Base-by-base conservation (phyloP, 1,284 basidiomycete genomes). In the Neonothopanus nambi region DNA sequence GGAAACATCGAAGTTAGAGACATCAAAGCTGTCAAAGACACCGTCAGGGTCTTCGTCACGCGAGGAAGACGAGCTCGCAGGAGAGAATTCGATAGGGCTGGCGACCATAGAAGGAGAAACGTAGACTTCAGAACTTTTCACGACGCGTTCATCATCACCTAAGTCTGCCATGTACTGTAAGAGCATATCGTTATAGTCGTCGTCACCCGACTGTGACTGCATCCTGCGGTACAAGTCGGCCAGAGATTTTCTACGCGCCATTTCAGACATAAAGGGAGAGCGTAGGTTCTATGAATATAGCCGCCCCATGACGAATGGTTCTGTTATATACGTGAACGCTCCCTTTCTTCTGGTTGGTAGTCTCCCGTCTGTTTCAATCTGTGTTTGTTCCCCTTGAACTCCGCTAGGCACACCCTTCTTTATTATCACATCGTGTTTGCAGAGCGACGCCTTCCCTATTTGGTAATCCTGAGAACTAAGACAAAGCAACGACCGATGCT, bases 341-440 rank as follows among this genome's bases (percentile, higher is more conserved):
- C 17, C 18, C 26, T 41, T 39, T 47, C 24, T 44, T 33, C 48
- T 41, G 51, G 56, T 33, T 33, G 13, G 30, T 33, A 33, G 56
- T 53, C 52, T 51, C 46, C 48, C 47, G 45, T 41, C 40, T 42
- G 41, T 41, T 44, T 52, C 30, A 33, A 33, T 28, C 26, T 28
- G 26, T 28, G 26, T 40, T 48, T 42, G 45, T 26, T 51, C 35
- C 43, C 48, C 51, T 55, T 54, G 40, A 58, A 58, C 53, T 59
- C 57, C 54, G 57, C 51, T 24, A 52, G 51, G 60, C 55, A 53
- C 52, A 56, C 50, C 60, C 53, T 52, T 49, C 59, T 47, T 62
- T 67, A 63, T 64, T 67, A 67, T 68, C 61, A 67, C 67, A 55
- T 66, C 65, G 64, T 64, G 61, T 54, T 53, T 43, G 48, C 49